These are phyloP conservation scores for Ascoidea rubescens DNA, from an alignment of 805 yeast species.

Conservation along the genomic window DNA sequence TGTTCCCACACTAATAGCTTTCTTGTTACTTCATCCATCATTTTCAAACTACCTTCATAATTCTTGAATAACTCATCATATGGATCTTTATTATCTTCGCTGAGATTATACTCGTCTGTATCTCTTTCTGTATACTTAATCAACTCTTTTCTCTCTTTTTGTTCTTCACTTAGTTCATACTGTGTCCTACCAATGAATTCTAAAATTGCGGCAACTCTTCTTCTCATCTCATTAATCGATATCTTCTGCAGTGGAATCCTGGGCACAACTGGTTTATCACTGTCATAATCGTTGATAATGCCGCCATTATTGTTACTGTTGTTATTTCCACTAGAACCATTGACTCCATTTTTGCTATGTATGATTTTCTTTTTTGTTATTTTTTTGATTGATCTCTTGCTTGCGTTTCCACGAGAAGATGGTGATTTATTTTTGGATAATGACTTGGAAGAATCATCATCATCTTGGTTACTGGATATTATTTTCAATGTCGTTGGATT, in stretches of 20 bases:
- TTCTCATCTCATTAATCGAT: constrained; percentile 70
- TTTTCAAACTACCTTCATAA: constrained; percentile 42
- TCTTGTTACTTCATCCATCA: constrained; percentile 64
- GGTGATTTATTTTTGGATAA: constrained; percentile 10
- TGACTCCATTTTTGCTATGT: too few species aligned
- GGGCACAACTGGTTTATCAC: constrained; percentile 69
- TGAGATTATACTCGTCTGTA: constrained; percentile 14
- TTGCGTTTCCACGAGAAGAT: constrained; percentile 9
- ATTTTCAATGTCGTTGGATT: not conserved
- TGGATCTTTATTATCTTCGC: constrained; percentile 1
- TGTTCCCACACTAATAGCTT: constrained; percentile 71
- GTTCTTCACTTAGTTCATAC: constrained; percentile 66
- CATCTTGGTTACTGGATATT: not conserved
- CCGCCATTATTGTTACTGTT: not conserved
- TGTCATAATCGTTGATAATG: constrained; percentile 28
- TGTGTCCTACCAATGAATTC: constrained; percentile 87
- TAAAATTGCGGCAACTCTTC: constrained; percentile 77
- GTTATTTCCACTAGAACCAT: too few species aligned
- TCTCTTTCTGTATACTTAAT: constrained; percentile 31
- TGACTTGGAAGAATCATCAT: not conserved
- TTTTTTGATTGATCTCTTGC: constrained; percentile 11
- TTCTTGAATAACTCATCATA: constrained; percentile 29
- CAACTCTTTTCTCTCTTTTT: constrained; percentile 38
- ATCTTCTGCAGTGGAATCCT: constrained; percentile 68
- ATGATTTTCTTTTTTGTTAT: constrained; percentile 12